Evolutionary conservation across 768 basidiomycete genomes (phyloP).

Genomic region (Phylloporus sp.): DNA sequence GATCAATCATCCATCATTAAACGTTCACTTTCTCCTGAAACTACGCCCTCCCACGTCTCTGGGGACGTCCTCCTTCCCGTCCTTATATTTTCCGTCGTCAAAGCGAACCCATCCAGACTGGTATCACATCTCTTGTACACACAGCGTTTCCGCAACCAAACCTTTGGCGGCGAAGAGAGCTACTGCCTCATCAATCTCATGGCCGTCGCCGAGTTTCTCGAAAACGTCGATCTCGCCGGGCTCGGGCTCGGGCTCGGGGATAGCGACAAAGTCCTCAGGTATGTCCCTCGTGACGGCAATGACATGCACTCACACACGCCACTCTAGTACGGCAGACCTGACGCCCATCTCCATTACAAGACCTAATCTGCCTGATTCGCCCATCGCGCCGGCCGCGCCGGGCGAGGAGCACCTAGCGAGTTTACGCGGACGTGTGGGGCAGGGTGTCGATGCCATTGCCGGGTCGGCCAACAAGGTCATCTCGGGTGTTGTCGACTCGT

Average conservation of each 20-base stretch:
- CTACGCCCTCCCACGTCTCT: slow-evolving; percentile 50
- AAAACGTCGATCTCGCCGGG: slow-evolving; percentile 83
- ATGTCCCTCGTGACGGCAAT: not conserved
- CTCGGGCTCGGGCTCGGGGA: slow-evolving; percentile 62
- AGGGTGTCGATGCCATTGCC: slow-evolving; percentile 73
- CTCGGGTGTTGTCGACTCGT: slow-evolving; percentile 84
- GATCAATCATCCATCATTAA: not conserved
- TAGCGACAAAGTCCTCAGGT: slow-evolving; percentile 58
- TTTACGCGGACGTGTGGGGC: slow-evolving; percentile 71
- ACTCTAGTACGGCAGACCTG: slow-evolving; percentile 64
- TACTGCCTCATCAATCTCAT: slow-evolving; percentile 93
- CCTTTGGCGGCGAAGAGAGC: slow-evolving; percentile 61
- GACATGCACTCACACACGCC: not conserved
- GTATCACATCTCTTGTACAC: slow-evolving; percentile 46
- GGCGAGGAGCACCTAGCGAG: slow-evolving; percentile 49
- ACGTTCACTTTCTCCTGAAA: slow-evolving; percentile 9
- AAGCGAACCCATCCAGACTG: slow-evolving; percentile 81
- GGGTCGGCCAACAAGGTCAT: slow-evolving; percentile 78
- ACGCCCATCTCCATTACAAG: slow-evolving; percentile 74
- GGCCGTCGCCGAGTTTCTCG: slow-evolving; percentile 93
- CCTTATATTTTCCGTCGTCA: slow-evolving; percentile 92
- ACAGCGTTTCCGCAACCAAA: slow-evolving; percentile 28
- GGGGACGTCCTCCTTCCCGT: slow-evolving; percentile 90
- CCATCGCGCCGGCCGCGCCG: slow-evolving; percentile 32
- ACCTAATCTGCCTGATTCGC: slow-evolving; percentile 41